Evolutionary conservation across 2,329 filamentous ascomycete genomes (phyloP).

Genomic region (Saccharata proteae): DNA sequence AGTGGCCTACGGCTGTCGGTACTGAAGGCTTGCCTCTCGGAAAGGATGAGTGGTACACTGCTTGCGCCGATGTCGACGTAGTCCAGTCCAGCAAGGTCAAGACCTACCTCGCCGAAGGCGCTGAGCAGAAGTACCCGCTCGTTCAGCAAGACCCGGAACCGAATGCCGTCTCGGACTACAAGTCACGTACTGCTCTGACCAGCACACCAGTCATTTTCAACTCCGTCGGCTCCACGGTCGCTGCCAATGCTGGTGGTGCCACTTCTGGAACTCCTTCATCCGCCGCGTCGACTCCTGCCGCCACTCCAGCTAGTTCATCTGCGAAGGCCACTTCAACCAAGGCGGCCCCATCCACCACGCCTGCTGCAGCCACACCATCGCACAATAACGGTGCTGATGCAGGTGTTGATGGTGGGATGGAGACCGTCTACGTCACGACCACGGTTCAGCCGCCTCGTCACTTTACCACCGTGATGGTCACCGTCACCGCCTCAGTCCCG

Average conservation of each 20-base stretch:
- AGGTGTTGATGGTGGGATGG: background rate
- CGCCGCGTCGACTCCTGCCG: background rate
- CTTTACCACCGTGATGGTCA: conserved; percentile 4
- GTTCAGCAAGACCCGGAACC: conserved; percentile 31
- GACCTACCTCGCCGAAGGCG: conserved; percentile 2
- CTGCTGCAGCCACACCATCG: background rate
- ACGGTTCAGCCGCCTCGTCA: background rate
- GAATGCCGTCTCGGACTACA: conserved; percentile 26
- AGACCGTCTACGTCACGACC: conserved; percentile 6
- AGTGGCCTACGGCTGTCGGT: conserved; percentile 55
- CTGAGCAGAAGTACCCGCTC: conserved; percentile 11
- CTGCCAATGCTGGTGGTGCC: background rate
- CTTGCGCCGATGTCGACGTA: conserved; percentile 39
- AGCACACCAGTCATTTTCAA: too few relatives aligned
- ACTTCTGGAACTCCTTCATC: conserved; percentile 1
- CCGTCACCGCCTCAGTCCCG: conserved; percentile 1
- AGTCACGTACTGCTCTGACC: conserved; percentile 26
- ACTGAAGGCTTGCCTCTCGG: conserved; percentile 25
- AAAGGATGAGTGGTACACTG: conserved; percentile 42
- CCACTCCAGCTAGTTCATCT: conserved; percentile 2
- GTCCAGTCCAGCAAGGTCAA: conserved; percentile 15
- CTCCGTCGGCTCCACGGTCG: background rate
- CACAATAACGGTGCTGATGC: background rate
- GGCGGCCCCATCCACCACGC: too few relatives aligned
- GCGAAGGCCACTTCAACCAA: background rate